Conservation (phyloP, 768 basidiomycete species). For the Termitomyces sp. region DNA sequence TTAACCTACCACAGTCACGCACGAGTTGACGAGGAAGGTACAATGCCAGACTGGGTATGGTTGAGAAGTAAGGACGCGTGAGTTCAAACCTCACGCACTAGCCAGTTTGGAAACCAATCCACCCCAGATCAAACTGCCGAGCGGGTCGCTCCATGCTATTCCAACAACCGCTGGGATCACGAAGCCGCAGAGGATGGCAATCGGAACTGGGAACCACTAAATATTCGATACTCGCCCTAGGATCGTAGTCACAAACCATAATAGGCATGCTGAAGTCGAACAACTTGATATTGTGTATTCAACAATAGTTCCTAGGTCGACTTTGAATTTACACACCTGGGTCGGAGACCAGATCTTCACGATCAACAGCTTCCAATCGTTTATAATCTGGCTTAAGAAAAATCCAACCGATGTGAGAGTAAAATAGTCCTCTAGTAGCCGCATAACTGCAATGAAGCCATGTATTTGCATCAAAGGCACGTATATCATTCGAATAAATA, state of each 20-base stretch:
- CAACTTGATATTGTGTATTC: neutral
- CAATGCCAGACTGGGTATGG: slow-evolving; percentile 56
- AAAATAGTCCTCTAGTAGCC: slow-evolving; percentile 67
- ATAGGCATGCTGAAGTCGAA: neutral
- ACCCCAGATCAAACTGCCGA: slow-evolving; percentile 67
- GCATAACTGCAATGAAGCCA: slow-evolving; percentile 45
- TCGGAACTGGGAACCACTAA: neutral
- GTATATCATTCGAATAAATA: too few relatives aligned
- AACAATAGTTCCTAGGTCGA: neutral
- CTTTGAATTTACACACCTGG: slow-evolving; percentile 39
- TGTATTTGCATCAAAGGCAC: neutral
- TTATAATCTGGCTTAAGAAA: slow-evolving; percentile 70
- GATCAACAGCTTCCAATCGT: slow-evolving; percentile 56
- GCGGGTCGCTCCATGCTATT: slow-evolving; percentile 51
- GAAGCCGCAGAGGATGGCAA: slow-evolving; percentile 19
- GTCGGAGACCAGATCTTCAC: slow-evolving; percentile 63
- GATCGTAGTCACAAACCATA: neutral
- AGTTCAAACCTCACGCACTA: slow-evolving; percentile 31
- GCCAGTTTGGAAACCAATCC: slow-evolving; percentile 58
- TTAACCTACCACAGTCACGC: slow-evolving; percentile 16
- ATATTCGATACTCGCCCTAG: neutral
- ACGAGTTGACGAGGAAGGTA: slow-evolving; percentile 71
- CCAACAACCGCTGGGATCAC: slow-evolving; percentile 53
- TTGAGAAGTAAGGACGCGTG: neutral
- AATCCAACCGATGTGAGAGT: slow-evolving; percentile 84